Base-by-base conservation (phyloP, 106 monocot species). In the Hemerocallis citrina region DNA sequence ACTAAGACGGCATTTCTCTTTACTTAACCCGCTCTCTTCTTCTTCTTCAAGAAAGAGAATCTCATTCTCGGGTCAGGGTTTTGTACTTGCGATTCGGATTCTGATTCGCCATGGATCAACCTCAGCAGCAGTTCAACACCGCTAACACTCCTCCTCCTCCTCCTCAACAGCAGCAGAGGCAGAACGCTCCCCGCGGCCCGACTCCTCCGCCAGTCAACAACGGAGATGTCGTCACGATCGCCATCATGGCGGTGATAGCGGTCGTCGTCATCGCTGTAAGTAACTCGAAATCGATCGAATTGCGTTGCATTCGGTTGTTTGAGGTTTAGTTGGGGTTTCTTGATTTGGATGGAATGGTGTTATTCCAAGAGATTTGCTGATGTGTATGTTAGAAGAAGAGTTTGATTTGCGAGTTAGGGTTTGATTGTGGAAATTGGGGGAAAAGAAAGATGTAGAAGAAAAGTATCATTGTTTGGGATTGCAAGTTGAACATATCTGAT, bases 51-150 rank as follows among this genome's bases (percentile, higher is more conserved):
- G 44, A 44, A 44, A 44, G 44, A n/a, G 44, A 11, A 44, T 44
- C 44, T 17, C 44, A 0, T 47, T n/a, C n/a, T 19, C 5, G 47
- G 47, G 47, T 27, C 27, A 24, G 50, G 50, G 50, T 12, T 27
- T 50, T 50, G 34, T 31, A 34, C n/a, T n/a, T n/a, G n/a, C n/a
- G n/a, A n/a, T n/a, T n/a, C n/a, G n/a, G n/a, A n/a, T n/a, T n/a
- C n/a, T n/a, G n/a, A n/a, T n/a, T 59, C 24, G 19, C 38, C 34
- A 59, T 59, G 59, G 59, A 59, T 38, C 59, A 35, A 23, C 34
- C 35, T 5, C 59, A 37, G 23, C 59, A 59, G 38, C 20, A 38
- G 38, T 10, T 59, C 37, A 39, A 59, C 38, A 59, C 6, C 4
- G 22, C n/a, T n/a, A n/a, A 35, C 22, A 19, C 59, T 21, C 59